Evolutionary conservation across 352 stramenopile species (phyloP), one percentile per base, ranked within the genome.

Genomic region (Globisporangium takayamanum): DNA sequence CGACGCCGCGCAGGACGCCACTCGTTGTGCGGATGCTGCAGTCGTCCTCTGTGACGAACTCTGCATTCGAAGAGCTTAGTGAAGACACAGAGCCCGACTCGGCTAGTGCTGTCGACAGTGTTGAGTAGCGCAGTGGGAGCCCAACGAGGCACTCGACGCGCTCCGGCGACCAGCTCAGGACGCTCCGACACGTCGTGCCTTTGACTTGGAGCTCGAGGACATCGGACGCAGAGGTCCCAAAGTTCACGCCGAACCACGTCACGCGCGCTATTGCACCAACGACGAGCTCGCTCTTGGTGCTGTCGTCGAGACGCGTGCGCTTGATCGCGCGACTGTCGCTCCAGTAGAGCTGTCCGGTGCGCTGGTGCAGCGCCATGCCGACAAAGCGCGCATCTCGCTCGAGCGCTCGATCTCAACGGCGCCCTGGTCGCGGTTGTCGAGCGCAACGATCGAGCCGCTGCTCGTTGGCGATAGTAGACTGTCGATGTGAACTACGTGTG

Each of bases 401-500:
- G 71, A 82, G 10, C 59, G 59, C 57, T 79, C 57, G 1, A 84
- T 28, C 55, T 84, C 69, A 2, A 42, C 70, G 47, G 66, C 48
- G 25, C 37, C 62, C 50, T 71, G 66, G 64, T 76, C 66, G 46
- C 65, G 64, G 48, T 57, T 78, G 63, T 76, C 68, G 59, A 84
- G 70, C 39, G 76, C 36, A 44, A 84, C 79, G 63, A 91, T 88
- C 26, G 71, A 74, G 26, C 76, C 81, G 36, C 64, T 69, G 18
- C 53, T 71, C 22, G 66, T 49, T 82, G 69, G 33, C 70, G 79
- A 53, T 78, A 91, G 64, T 84, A 91, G 50, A 91, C 79, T 0
- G 73, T 88, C 30, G 78, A 80, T 22, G 73, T 73, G 16, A 63
- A 61, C 66, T 68, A 47, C 16, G 37, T 15, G 12, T 12, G 14